A percentile compares a stretch with the other conserved stretches of the same genome.
phyloP scores from a whole-genome alignment of 1,284 basidiomycete genomes.

The Phellopilus nigrolimitatus region DNA sequence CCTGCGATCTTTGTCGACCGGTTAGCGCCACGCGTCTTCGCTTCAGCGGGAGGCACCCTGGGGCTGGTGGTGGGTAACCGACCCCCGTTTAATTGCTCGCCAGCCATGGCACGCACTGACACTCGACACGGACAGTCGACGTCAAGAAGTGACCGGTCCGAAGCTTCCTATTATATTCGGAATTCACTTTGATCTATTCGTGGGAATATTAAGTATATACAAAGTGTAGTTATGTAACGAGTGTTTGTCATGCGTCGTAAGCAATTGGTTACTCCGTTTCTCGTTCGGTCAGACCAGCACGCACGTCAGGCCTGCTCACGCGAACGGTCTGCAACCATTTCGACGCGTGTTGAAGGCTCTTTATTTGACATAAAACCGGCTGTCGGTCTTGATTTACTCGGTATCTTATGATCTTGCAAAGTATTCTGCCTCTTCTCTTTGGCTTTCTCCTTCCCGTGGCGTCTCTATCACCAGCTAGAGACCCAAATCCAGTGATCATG shows the following conservation, averaged over 20 bases:
- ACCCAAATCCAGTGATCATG: not conserved
- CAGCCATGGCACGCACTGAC: slow-evolving; percentile 13
- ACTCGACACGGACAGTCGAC: not conserved
- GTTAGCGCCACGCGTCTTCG: slow-evolving; percentile 67
- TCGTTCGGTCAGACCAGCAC: too few relatives aligned
- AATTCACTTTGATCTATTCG: slow-evolving; percentile 13
- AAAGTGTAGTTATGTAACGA: not conserved
- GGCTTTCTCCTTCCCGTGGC: not conserved
- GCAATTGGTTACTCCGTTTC: too few relatives aligned
- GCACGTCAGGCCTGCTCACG: too few relatives aligned
- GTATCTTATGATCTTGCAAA: slow-evolving; percentile 1
- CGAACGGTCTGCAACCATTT: too few relatives aligned
- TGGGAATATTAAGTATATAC: not conserved
- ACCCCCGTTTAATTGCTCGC: slow-evolving; percentile 11
- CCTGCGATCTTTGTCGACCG: slow-evolving; percentile 83
- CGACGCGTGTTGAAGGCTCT: too few relatives aligned
- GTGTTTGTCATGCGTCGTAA: not conserved
- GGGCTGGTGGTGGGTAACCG: slow-evolving; percentile 2
- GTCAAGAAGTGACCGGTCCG: not conserved
- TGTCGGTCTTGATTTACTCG: not conserved
- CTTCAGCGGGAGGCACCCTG: slow-evolving; percentile 27
- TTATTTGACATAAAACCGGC: not conserved
- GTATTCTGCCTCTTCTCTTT: not conserved
- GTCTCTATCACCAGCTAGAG: not conserved
- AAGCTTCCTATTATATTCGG: too few relatives aligned